These are phyloP conservation scores for Penicillium decumbens DNA, from an alignment of 2,329 filamentous ascomycete genomes.

Conservation along the genomic window DNA sequence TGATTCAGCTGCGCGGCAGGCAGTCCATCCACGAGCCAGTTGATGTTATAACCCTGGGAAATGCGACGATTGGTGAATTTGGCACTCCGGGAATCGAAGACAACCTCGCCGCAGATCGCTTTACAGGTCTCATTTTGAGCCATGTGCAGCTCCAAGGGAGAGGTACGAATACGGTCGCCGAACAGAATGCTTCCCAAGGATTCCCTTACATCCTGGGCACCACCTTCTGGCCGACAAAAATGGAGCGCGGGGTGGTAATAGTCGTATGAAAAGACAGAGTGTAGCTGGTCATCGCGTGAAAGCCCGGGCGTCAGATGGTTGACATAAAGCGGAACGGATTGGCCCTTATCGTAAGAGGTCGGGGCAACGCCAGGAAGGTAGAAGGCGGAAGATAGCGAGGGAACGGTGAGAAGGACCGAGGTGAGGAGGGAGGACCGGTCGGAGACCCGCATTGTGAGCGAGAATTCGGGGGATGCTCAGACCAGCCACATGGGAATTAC, in stretches of 20 bases:
- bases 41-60: conserved; percentile 79
- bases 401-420: conserved; percentile 29
- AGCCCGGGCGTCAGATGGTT: conserved; percentile 87
- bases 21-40: conserved; percentile 92
- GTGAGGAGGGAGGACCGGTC: conserved; percentile 29
- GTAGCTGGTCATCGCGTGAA: conserved; percentile 72
- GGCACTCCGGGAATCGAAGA: conserved; percentile 61
- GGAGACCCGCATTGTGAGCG: conserved; percentile 35
- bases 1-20: conserved; percentile 79
- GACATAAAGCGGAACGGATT: conserved; percentile 80
- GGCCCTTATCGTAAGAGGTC: conserved; percentile 77
- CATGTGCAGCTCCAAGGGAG: conserved; percentile 87
- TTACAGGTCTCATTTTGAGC: conserved; percentile 82
- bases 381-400: conserved; percentile 60
- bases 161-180: conserved; percentile 95
- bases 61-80: conserved; percentile 81
- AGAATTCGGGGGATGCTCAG: conserved; percentile 16
- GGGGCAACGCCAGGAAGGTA: conserved; percentile 96
- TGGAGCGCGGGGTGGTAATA: conserved; percentile 87
- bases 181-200: conserved; percentile 94
- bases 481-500: conserved; percentile 10
- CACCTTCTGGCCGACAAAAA: conserved; percentile 76
- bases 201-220: conserved; percentile 75
- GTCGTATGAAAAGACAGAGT: conserved; percentile 92
- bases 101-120: conserved; percentile 64